Percentiles rank a stretch among this genome's conserved stretches.
Evolutionary conservation across 306 rosid species (phyloP).

Genomic region (Vigna trinervia): DNA sequence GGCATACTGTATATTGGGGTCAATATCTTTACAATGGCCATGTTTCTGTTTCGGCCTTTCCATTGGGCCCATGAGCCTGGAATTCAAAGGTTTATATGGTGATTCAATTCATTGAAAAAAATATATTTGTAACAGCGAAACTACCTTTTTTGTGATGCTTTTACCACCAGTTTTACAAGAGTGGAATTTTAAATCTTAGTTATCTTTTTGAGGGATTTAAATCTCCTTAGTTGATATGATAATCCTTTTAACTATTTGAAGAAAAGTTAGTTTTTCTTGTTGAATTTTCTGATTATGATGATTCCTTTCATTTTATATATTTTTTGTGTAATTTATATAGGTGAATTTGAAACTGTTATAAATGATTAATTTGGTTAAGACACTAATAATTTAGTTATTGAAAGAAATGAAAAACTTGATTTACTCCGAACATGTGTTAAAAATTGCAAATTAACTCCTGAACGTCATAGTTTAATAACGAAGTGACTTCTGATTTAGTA

Average conservation of each 20-base stretch:
- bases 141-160: not conserved
- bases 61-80: slow-evolving; percentile 85
- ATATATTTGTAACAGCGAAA: not conserved
- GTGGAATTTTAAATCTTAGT: not conserved
- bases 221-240: not conserved
- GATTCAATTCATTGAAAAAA: slow-evolving; percentile 30
- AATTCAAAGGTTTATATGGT: slow-evolving; percentile 91
- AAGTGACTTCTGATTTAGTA: no score
- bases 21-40: slow-evolving; percentile 69
- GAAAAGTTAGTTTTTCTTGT: not conserved
- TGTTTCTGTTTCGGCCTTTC: slow-evolving; percentile 85
- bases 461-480: no score
- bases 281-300: not conserved
- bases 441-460: no score
- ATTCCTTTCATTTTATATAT: not conserved
- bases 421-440: no score
- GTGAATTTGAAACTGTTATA: not conserved
- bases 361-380: no score
- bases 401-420: no score
- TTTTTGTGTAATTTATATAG: not conserved
- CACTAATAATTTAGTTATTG: no score
- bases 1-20: slow-evolving; percentile 61
- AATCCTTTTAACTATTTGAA: not conserved
- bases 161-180: not conserved
- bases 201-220: not conserved